phyloP scores from a whole-genome alignment of 345 rosid species.

The Hypericum androsaemum region DNA sequence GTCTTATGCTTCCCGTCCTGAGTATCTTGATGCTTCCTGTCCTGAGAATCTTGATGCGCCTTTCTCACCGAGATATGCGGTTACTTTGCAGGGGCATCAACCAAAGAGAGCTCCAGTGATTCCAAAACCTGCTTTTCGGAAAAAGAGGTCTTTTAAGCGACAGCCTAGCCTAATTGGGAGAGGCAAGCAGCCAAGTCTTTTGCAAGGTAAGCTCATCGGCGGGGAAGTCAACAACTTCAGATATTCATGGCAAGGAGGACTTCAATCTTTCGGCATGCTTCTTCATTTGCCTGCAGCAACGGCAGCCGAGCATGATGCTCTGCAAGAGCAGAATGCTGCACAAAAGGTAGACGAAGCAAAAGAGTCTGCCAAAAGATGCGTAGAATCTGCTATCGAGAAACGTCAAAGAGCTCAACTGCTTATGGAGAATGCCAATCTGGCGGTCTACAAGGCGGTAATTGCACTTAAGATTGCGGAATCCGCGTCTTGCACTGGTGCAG shows the following conservation, averaged over 20 bases:
- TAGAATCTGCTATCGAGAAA: conserved; percentile 42
- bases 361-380: conserved; percentile 24
- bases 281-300: conserved; percentile 20
- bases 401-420: conserved; percentile 63
- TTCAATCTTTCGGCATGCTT: no score
- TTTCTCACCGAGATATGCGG: conserved; percentile 1
- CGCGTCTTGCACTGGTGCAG: conserved; percentile 22
- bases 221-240: no score
- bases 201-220: conserved; percentile 38
- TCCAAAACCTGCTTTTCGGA: conserved; percentile 56
- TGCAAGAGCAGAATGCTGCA: conserved; percentile 36
- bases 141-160: conserved; percentile 70
- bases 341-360: conserved; percentile 45
- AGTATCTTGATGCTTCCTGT: not conserved
- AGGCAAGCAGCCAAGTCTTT: conserved; percentile 45
- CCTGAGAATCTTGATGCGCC: not conserved
- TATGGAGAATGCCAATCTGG: conserved; percentile 69
- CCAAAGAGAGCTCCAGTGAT: conserved; percentile 46
- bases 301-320: conserved; percentile 36
- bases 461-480: conserved; percentile 65
- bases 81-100: conserved; percentile 42
- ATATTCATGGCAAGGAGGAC: no score
- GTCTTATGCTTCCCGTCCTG: not conserved
- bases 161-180: conserved; percentile 61
- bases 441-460: conserved; percentile 60